Evolutionary conservation across 352 stramenopile genomes (phyloP).

Genomic region (Phytophthora ramorum): DNA sequence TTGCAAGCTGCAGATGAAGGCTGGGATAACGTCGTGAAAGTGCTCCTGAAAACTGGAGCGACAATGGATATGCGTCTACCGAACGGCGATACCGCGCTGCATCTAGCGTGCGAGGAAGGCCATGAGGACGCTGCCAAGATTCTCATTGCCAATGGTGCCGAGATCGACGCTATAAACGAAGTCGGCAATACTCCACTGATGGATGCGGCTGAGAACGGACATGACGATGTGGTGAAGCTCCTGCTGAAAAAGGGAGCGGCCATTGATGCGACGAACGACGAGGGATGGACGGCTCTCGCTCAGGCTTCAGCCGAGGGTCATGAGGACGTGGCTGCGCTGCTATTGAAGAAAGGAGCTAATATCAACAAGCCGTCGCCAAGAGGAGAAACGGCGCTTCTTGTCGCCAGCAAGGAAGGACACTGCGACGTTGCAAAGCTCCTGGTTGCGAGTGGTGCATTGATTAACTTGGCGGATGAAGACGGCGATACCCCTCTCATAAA

Average conservation of each 20-base stretch:
- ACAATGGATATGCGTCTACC: background rate
- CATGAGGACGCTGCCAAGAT: background rate
- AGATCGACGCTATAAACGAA: background rate
- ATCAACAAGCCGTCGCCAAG: background rate
- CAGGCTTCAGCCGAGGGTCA: background rate
- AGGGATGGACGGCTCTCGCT: constrained; percentile 3
- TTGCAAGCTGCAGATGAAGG: constrained; percentile 4
- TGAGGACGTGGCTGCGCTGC: background rate
- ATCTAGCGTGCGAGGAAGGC: background rate
- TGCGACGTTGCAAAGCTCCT: background rate
- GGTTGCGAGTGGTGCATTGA: background rate
- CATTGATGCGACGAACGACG: background rate
- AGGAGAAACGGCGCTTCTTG: background rate
- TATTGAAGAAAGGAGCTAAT: background rate
- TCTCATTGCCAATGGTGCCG: background rate
- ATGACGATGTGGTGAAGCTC: background rate
- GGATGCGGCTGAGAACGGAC: background rate
- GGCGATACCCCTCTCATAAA: constrained; percentile 2
- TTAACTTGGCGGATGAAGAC: background rate
- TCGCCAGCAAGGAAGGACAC: background rate
- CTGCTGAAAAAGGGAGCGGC: constrained; percentile 4
- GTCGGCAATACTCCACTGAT: constrained; percentile 1
- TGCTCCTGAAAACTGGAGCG: background rate
- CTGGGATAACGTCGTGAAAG: background rate
- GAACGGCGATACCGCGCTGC: background rate